phyloP scores from a whole-genome alignment of 2,329 filamentous ascomycete species.

The Colletotrichum agaves region DNA sequence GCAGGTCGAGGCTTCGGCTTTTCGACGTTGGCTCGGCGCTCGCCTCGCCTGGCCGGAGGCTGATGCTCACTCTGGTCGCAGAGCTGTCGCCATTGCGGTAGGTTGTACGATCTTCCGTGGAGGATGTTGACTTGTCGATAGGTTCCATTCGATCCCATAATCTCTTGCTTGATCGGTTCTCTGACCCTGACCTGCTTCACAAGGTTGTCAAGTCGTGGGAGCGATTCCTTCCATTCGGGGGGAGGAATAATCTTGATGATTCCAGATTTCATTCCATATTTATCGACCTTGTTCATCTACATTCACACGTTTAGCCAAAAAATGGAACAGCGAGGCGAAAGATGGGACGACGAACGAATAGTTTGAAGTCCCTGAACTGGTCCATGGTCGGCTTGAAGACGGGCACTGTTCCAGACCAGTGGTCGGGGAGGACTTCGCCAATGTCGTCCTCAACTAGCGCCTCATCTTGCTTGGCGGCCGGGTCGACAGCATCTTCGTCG shows the following conservation, averaged over 20 bases:
- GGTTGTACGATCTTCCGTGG: slow-evolving; percentile 94
- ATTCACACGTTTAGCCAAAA: slow-evolving; percentile 44
- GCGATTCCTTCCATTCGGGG: slow-evolving; percentile 87
- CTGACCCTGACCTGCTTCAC: slow-evolving; percentile 93
- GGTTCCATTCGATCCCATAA: slow-evolving; percentile 93
- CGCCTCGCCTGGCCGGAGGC: slow-evolving; percentile 89
- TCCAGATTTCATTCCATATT: slow-evolving; percentile 96
- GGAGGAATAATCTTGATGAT: slow-evolving; percentile 97
- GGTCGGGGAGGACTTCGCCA: slow-evolving; percentile 83
- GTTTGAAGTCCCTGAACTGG: slow-evolving; percentile 93
- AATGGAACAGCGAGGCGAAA: slow-evolving; percentile 3
- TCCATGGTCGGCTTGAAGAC: slow-evolving; percentile 96
- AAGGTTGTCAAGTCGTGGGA: slow-evolving; percentile 82
- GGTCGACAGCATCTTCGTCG: slow-evolving; percentile 61
- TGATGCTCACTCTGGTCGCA: slow-evolving; percentile 97
- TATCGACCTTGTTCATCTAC: slow-evolving; percentile 84
- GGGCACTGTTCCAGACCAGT: slow-evolving; percentile 91
- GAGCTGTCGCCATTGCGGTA: slow-evolving; percentile 93
- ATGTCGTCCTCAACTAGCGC: slow-evolving; percentile 61
- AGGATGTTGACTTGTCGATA: slow-evolving; percentile 98
- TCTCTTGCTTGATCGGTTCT: slow-evolving; percentile 98
- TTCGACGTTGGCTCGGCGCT: slow-evolving; percentile 73
- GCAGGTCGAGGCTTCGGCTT: slow-evolving; percentile 58
- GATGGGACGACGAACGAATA: slow-evolving; percentile 71
- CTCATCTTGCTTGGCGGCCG: slow-evolving; percentile 40